Evolutionary conservation across 2,329 filamentous ascomycete species (phyloP).

Genomic region (Cadophora malorum): DNA sequence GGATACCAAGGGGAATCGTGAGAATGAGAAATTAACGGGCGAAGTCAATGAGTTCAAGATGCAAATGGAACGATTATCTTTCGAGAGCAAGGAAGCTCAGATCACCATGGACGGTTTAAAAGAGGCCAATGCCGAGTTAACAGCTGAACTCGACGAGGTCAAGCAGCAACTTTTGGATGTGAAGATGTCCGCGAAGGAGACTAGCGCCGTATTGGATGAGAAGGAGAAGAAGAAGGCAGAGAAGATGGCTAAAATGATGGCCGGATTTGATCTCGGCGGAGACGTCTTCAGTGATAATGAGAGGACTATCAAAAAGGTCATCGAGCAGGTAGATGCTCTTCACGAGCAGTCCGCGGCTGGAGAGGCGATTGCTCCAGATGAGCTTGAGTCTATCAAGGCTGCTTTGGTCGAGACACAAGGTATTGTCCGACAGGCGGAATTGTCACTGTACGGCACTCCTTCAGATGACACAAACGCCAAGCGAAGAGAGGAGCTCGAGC

Average conservation of each 20-base stretch:
- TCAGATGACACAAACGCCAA: conserved; percentile 69
- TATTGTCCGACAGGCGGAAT: conserved; percentile 89
- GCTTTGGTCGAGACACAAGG: conserved; percentile 89
- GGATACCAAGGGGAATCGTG: conserved; percentile 80
- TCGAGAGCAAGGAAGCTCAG: conserved; percentile 94
- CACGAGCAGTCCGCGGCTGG: conserved; percentile 78
- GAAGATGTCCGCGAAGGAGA: conserved; percentile 96
- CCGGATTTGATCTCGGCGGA: conserved; percentile 91
- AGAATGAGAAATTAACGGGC: conserved; percentile 84
- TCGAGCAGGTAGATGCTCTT: conserved; percentile 81
- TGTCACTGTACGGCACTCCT: conserved; percentile 76
- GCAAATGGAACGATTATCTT: conserved; percentile 93
- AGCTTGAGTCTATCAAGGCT: conserved; percentile 77
- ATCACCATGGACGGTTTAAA: conserved; percentile 98
- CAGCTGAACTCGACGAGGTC: conserved; percentile 87
- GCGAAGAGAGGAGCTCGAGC: conserved; percentile 77
- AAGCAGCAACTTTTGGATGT: conserved; percentile 96
- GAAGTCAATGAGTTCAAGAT: conserved; percentile 95
- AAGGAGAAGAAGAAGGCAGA: conserved; percentile 99
- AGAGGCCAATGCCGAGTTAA: conserved; percentile 93
- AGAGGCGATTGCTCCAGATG: conserved; percentile 80
- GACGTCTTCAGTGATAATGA: conserved; percentile 96
- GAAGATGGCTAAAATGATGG: conserved; percentile 99
- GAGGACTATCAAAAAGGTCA: conserved; percentile 79
- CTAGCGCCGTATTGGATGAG: conserved; percentile 86